Percentiles rank a stretch among this genome's conserved stretches.
These are phyloP conservation scores for Colletotrichum trifolii DNA, from an alignment of 2,329 filamentous ascomycete genomes.

Conservation along the genomic window DNA sequence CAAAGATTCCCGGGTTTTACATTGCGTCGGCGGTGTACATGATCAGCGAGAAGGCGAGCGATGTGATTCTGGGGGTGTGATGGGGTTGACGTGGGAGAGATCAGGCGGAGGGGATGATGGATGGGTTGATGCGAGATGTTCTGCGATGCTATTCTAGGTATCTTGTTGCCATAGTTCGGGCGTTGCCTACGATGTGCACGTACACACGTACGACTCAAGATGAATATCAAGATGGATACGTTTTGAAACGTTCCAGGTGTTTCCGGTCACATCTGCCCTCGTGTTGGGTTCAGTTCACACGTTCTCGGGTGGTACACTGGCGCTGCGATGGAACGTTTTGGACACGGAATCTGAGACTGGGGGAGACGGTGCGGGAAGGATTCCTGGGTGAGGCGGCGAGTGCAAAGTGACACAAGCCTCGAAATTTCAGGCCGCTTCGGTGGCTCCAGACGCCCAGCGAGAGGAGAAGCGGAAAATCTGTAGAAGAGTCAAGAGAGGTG, in stretches of 20 bases:
- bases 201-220: not conserved
- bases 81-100: not conserved
- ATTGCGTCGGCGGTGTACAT: slow-evolving; percentile 62
- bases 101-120: not conserved
- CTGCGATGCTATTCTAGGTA: not conserved
- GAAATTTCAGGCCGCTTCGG: not conserved
- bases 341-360: not conserved
- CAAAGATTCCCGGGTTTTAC: slow-evolving; percentile 61
- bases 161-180: not conserved
- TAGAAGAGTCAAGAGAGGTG: slow-evolving; percentile 1
- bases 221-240: not conserved
- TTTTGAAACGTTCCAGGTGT: no score
- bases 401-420: not conserved
- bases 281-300: slow-evolving; percentile 2
- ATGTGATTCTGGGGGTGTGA: slow-evolving; percentile 32
- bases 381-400: slow-evolving; percentile 5
- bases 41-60: slow-evolving; percentile 65
- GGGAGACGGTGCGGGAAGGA: not conserved
- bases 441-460: not conserved
- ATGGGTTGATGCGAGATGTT: not conserved
- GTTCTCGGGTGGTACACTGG: slow-evolving; percentile 3
- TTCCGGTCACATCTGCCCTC: not conserved
- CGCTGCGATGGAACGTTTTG: not conserved
- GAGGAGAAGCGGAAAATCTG: not conserved
- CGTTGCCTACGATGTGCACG: not conserved